Evolutionary conservation across 2,329 filamentous ascomycete genomes (phyloP), one percentile per base, ranked within the genome.

Genomic region (Torrubiella hemipterigena): DNA sequence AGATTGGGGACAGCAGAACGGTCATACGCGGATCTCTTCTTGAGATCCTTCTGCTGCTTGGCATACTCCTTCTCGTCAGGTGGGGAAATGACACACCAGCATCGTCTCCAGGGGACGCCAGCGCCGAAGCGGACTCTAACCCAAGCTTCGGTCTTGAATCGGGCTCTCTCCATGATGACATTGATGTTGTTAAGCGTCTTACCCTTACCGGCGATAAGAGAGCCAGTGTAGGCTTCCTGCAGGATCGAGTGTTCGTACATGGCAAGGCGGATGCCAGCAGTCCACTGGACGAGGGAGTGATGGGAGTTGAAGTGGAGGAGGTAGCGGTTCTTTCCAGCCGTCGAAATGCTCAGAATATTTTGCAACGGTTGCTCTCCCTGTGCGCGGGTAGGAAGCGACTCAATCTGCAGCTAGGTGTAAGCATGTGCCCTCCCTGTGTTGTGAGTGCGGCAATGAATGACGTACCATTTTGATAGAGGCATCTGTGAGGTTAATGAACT

Each of bases 381-480:
- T 31, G 84, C 81, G 44, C 81, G 77, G 32, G 91, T 93, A 4
- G 87, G 86, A 26, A 98, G 68, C 10, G 85, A 89, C 51, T 95
- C 81, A 43, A 91, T 86, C 82, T 89, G 38, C 15, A 12, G 16
- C n/a, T 29, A 30, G 16, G 32, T 35, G 39, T 50, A 30, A 48
- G 37, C 32, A 28, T 32, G 24, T 12, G 20, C 17, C n/a, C n/a
- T n/a, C n/a, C n/a, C 17, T 15, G 24, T 18, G 27, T n/a, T 6
- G 15, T 11, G 26, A 11, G 26, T 15, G 26, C 16, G 26, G 26
- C 12, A 17, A 13, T 27, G 30, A 19, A 6, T 17, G 13, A 38
- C 57, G 43, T 68, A 95, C 91, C 86, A 96, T 95, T 57, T 93
- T 94, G 45, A 98, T 86, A 0, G 91, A 94, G 14, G 91, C 91